A percentile compares a stretch with the other conserved stretches of the same genome.
Conservation (phyloP, 257 asterid genomes). For the Euphrasia confusa region DNA sequence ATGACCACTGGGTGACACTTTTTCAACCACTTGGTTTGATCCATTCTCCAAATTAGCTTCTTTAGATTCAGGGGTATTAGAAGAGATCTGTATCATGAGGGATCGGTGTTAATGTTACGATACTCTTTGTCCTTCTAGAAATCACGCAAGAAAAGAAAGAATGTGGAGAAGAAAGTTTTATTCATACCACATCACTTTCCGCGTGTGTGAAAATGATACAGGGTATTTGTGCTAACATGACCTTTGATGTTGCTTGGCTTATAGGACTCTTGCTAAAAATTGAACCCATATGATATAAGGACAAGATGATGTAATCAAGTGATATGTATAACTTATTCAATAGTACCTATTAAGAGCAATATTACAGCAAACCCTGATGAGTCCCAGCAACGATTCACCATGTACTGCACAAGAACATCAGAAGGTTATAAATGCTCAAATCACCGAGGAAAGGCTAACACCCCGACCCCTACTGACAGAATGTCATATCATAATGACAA, state of each 20-base stretch:
- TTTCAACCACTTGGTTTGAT: constrained; percentile 38
- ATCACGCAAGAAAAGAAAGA: constrained; percentile 16
- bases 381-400: constrained; percentile 81
- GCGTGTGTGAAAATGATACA: constrained; percentile 67
- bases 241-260: constrained; percentile 96
- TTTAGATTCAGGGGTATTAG: constrained; percentile 39
- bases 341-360: constrained; percentile 90
- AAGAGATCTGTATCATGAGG: constrained; percentile 48
- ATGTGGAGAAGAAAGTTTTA: constrained; percentile 10
- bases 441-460: background rate
- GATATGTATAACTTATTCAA: constrained; percentile 22
- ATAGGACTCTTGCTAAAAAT: constrained; percentile 89
- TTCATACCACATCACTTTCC: constrained; percentile 77
- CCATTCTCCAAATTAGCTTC: constrained; percentile 43
- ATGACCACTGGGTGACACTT: constrained; percentile 39
- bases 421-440: constrained; percentile 20
- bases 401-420: constrained; percentile 62
- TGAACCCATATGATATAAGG: constrained; percentile 35
- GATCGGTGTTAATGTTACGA: constrained; percentile 13
- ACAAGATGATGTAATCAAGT: constrained; percentile 19
- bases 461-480: constrained; percentile 5
- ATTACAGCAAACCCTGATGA: constrained; percentile 84
- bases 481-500: background rate
- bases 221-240: constrained; percentile 91
- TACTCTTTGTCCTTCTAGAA: constrained; percentile 12